Conservation (phyloP, 768 basidiomycete genomes). For the Coprinopsis marcescibilis region DNA sequence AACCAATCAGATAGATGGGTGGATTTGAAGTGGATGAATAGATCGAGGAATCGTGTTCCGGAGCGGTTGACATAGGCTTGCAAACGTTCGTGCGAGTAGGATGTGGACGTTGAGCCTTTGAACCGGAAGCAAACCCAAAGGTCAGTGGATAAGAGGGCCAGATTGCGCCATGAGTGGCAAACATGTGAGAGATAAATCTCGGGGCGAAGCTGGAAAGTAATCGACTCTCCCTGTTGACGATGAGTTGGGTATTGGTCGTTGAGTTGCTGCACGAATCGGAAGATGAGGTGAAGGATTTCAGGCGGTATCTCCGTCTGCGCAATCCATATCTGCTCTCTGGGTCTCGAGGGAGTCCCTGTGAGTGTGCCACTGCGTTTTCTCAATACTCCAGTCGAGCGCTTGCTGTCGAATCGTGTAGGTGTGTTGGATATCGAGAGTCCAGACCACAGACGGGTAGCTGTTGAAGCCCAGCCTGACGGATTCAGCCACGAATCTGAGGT, state of each 20-base stretch:
- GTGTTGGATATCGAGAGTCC: no score
- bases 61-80: conserved; percentile 4
- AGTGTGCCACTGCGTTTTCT: no score
- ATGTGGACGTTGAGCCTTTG: not conserved
- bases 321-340: no score
- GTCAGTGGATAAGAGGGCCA: conserved; percentile 2
- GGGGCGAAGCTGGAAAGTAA: not conserved
- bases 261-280: not conserved
- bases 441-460: no score
- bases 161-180: conserved; percentile 1
- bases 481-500: no score
- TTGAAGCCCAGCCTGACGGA: no score
- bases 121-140: conserved; percentile 3
- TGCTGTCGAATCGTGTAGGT: no score
- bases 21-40: conserved; percentile 2
- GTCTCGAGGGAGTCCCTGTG: no score
- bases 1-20: no score
- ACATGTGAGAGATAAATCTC: conserved; percentile 5
- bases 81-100: not conserved
- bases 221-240: not conserved
- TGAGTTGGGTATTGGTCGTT: no score
- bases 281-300: conserved; percentile 4
- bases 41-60: not conserved
- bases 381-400: no score
- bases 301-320: not conserved